These are phyloP conservation scores for Elongisporangium anandrum DNA, from an alignment of 352 stramenopile species.

Conservation along the genomic window DNA sequence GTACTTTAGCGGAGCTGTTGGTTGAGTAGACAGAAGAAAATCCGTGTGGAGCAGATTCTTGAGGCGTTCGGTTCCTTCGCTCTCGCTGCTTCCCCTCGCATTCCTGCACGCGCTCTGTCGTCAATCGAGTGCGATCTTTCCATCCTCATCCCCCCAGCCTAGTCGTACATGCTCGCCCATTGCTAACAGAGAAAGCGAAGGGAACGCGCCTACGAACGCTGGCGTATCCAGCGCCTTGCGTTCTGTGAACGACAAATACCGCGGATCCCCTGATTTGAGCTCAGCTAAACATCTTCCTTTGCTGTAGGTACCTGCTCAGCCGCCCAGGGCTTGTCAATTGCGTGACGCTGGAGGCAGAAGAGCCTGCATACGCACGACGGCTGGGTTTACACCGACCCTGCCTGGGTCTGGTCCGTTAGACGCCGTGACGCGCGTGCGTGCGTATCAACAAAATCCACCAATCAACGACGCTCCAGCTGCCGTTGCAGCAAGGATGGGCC, in stretches of 20 bases:
- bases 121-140: neutral
- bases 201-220: neutral
- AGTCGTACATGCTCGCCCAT: no score
- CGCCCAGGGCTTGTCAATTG: neutral
- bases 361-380: neutral
- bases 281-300: neutral
- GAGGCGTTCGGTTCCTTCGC: neutral
- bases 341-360: neutral
- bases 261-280: neutral
- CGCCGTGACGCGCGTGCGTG: neutral
- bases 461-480: neutral
- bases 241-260: neutral
- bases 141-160: neutral
- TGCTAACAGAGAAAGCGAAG: neutral
- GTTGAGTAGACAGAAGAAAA: neutral
- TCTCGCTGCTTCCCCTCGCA: neutral
- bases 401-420: neutral
- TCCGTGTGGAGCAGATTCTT: neutral
- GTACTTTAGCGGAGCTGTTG: no score
- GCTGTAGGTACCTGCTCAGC: neutral
- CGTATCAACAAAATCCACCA: neutral
- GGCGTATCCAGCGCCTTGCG: neutral
- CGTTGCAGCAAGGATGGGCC: neutral
- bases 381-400: neutral
- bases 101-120: neutral